Evolutionary conservation across 495 filamentous ascomycete genomes (phyloP).

Genomic region (Cercophora sp.): DNA sequence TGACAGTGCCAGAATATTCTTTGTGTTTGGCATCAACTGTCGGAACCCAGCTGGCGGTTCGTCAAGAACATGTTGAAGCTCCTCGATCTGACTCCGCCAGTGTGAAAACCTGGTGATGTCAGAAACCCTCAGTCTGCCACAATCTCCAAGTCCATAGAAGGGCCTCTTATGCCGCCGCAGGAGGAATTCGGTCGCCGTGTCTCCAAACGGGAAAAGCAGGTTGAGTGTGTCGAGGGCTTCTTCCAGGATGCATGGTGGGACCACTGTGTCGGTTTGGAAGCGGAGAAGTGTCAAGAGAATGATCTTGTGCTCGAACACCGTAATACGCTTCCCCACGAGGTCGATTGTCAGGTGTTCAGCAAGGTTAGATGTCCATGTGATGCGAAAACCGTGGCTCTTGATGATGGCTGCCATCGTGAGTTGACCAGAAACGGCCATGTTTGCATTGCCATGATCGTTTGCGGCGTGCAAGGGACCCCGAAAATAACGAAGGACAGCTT

Average conservation of each 20-base stretch:
- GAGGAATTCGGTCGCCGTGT: slow-evolving; percentile 2
- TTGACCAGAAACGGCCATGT: too few relatives aligned
- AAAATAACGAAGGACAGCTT: too few relatives aligned
- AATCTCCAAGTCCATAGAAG: slow-evolving; percentile 15
- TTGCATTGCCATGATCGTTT: too few relatives aligned
- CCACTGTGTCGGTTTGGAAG: neutral
- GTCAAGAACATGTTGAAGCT: slow-evolving; percentile 3
- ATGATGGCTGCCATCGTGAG: neutral
- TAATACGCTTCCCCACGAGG: slow-evolving; percentile 15
- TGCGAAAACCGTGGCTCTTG: slow-evolving; percentile 7
- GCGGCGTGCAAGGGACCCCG: too few relatives aligned
- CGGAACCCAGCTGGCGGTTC: slow-evolving; percentile 10
- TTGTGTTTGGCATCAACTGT: slow-evolving; percentile 8
- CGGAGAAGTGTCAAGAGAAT: slow-evolving; percentile 14
- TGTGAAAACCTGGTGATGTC: slow-evolving; percentile 7
- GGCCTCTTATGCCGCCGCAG: slow-evolving; percentile 5
- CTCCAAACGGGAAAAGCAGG: slow-evolving; percentile 13
- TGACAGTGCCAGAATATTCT: slow-evolving; percentile 7
- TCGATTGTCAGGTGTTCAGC: slow-evolving; percentile 13
- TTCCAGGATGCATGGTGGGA: slow-evolving; percentile 6
- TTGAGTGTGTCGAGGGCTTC: slow-evolving; percentile 18
- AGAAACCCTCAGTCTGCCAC: slow-evolving; percentile 3
- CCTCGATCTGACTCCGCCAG: slow-evolving; percentile 9
- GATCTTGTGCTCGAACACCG: slow-evolving; percentile 20
- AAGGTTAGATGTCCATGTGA: slow-evolving; percentile 16